Percentiles rank a stretch among this genome's conserved stretches.
Evolutionary conservation across 1,139 yeast species (phyloP).

Genomic region (Yamadazyma dendronema): DNA sequence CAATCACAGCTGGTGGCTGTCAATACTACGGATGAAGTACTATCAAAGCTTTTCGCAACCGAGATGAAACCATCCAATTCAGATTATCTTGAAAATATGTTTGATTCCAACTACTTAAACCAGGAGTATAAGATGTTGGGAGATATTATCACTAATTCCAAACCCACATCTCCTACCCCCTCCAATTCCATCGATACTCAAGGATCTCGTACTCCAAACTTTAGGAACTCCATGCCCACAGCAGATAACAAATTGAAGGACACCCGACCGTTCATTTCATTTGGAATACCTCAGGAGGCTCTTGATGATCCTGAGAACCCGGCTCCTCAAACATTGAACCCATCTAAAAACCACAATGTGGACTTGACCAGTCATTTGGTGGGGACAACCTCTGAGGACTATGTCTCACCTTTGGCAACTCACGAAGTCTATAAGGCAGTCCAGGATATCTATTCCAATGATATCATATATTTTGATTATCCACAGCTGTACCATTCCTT

Average conservation of each 20-base stretch:
- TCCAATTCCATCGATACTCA: slow-evolving; percentile 4
- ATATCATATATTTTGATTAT: slow-evolving; percentile 59
- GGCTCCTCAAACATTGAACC: not conserved
- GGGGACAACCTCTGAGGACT: slow-evolving; percentile 17
- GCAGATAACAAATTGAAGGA: slow-evolving; percentile 26
- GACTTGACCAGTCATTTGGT: slow-evolving; percentile 12
- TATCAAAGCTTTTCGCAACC: slow-evolving; percentile 17
- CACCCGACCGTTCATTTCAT: slow-evolving; percentile 43
- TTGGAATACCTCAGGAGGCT: slow-evolving; percentile 26
- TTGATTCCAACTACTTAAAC: slow-evolving; percentile 44
- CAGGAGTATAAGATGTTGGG: slow-evolving; percentile 62
- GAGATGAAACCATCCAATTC: slow-evolving; percentile 16
- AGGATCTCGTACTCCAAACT: slow-evolving; percentile 18
- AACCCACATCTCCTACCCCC: slow-evolving; percentile 51
- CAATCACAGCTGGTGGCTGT: slow-evolving; percentile 2
- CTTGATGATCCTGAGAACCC: slow-evolving; percentile 3
- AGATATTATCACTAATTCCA: slow-evolving; percentile 48
- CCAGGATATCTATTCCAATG: slow-evolving; percentile 59
- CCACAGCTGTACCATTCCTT: slow-evolving; percentile 67
- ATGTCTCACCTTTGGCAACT: slow-evolving; percentile 55
- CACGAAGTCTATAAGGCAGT: slow-evolving; percentile 63
- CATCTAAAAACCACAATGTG: no score
- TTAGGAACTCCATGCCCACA: slow-evolving; percentile 11
- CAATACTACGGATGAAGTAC: slow-evolving; percentile 41
- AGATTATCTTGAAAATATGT: slow-evolving; percentile 19